Percentiles rank a stretch among this genome's conserved stretches.
Conservation (phyloP, 192 early-diverging fungal genomes). For the Phlyctochytrium bullatum region DNA sequence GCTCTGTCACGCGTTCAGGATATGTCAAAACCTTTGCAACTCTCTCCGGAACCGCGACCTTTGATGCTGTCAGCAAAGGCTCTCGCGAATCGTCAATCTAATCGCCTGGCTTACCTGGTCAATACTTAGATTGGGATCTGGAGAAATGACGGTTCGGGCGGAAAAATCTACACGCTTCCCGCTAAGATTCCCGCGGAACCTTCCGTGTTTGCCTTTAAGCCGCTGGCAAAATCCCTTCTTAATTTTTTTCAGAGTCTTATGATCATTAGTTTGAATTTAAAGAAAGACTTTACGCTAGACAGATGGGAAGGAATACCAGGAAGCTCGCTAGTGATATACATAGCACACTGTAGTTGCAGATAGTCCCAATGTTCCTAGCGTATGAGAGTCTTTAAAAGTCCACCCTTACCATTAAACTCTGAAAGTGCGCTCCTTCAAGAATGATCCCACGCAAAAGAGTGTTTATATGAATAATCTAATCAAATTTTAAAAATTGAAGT, state of each 20-base stretch:
- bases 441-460: constrained; percentile 23
- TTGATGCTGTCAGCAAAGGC: constrained; percentile 11
- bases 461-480: constrained; percentile 87
- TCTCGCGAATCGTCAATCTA: too few relatives aligned
- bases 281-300: constrained; percentile 24
- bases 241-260: constrained; percentile 54
- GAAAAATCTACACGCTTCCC: constrained; percentile 99
- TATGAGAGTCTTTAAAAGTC: neutral
- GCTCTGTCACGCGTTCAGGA: constrained; percentile 87
- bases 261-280: constrained; percentile 1
- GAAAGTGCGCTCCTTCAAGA: constrained; percentile 12
- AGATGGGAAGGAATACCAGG: constrained; percentile 77
- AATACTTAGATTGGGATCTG: constrained; percentile 97
- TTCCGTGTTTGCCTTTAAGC: constrained; percentile 97
- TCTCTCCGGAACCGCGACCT: constrained; percentile 85
- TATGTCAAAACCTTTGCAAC: constrained; percentile 93
- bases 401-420: constrained; percentile 8
- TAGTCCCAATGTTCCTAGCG: constrained; percentile 93
- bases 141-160: constrained; percentile 97
- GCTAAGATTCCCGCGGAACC: constrained; percentile 97
- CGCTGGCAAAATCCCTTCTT: constrained; percentile 90
- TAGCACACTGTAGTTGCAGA: constrained; percentile 85
- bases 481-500: too few relatives aligned
- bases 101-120: constrained; percentile 65
- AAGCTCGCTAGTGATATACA: constrained; percentile 96